These are phyloP conservation scores for Hypericum androsaemum DNA, from an alignment of 345 rosid species.

Conservation along the genomic window DNA sequence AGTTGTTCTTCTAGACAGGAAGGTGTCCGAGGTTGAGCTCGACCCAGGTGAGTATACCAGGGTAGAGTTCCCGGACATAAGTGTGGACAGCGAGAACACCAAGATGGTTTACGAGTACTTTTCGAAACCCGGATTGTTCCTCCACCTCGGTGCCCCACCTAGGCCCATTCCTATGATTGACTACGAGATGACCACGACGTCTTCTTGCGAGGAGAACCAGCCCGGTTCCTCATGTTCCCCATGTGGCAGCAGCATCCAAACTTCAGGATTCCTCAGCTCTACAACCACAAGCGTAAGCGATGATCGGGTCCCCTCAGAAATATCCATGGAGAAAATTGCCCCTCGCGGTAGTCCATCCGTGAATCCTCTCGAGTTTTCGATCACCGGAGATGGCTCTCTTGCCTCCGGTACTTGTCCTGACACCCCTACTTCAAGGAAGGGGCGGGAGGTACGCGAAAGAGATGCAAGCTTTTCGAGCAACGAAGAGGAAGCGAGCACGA, in stretches of 20 bases:
- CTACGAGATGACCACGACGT: slow-evolving; percentile 40
- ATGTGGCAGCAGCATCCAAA: slow-evolving; percentile 28
- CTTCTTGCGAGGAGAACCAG: slow-evolving; percentile 29
- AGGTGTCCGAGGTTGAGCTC: slow-evolving; percentile 32
- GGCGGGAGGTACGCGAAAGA: slow-evolving; percentile 17
- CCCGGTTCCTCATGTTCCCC: slow-evolving; percentile 25
- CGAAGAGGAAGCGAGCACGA: slow-evolving; percentile 15
- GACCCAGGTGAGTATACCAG: slow-evolving; percentile 69
- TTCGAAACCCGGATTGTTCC: slow-evolving; percentile 36
- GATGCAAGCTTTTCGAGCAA: slow-evolving; percentile 19
- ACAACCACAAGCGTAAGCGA: slow-evolving; percentile 72
- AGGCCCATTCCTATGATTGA: slow-evolving; percentile 19
- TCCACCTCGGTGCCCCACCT: slow-evolving; percentile 57
- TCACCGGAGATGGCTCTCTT: slow-evolving; percentile 20
- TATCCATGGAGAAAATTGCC: slow-evolving; percentile 41
- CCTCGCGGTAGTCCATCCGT: slow-evolving; percentile 11
- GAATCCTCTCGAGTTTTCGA: slow-evolving; percentile 14
- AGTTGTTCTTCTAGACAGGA: slow-evolving; percentile 64
- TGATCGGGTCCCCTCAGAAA: slow-evolving; percentile 54
- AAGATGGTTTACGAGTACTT: slow-evolving; percentile 72
- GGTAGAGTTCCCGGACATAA: slow-evolving; percentile 81
- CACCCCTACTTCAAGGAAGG: slow-evolving; percentile 48
- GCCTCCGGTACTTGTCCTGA: slow-evolving; percentile 28
- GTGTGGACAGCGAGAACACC: slow-evolving; percentile 56
- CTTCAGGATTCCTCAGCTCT: slow-evolving; percentile 47